Base-by-base conservation (phyloP, 1,284 basidiomycete genomes). In the Porodaedalea pini region DNA sequence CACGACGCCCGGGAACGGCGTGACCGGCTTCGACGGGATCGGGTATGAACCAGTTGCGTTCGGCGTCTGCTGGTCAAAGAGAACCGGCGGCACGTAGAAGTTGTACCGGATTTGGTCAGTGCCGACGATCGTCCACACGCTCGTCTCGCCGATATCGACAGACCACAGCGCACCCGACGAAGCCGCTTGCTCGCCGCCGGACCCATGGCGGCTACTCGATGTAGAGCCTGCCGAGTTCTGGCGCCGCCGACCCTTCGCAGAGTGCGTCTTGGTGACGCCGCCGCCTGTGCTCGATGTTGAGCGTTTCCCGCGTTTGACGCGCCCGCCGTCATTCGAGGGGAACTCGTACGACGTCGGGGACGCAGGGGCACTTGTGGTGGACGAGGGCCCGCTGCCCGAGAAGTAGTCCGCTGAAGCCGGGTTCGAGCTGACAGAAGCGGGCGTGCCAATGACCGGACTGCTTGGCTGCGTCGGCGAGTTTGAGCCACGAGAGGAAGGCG, bases 61-160 rank as follows among this genome's bases (percentile, higher is more conserved):
- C 39, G 45, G 81, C 77, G 64, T 83, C 68, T 88, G 86, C 64
- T 83, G 83, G 73, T 90, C 87, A 70, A 86, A 90, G 51, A 90
- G 75, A 39, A 87, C 80, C 0, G 90, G 89, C n/a, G 92, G 92
- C 4, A 94, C 86, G 69, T 92, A 94, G 73, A 95, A 95, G 68
- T 94, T 94, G 75, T 94, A 94, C 60, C 87, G 81, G 58, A 92
- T 81, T 79, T 92, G 90, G 68, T 92, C 88, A 62, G 90, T 92
- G 63, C 92, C 91, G 61, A 94, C 91, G 63, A 95, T 92, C 13
- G 92, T 94, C 93, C 93, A 95, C 37, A 94, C 88, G 68, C 91
- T 91, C 39, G 90, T 91, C 73, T 94, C 91, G 59, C 89, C 89
- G 60, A 92, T 90, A 69, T 92, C 88, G 56, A 92, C 88, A 67